Evolutionary conservation across 2,329 filamentous ascomycete genomes (phyloP), one percentile per base, ranked within the genome.

Genomic region (Fusarium anguioides): DNA sequence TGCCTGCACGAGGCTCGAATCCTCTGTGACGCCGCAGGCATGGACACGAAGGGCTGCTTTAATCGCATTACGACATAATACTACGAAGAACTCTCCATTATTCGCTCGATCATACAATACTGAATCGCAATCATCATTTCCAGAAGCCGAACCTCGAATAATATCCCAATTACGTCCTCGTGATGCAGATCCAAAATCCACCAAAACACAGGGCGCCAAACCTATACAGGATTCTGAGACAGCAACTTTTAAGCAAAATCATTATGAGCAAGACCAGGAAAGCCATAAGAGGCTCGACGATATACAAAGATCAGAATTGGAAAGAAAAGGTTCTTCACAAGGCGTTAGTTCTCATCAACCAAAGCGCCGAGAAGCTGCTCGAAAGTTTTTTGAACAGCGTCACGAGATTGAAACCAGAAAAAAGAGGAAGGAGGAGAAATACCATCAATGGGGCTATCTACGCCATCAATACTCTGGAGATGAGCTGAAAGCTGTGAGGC

Each of bases 381-480:
- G 36, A 40, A 58, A 58, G 41, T 18, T 31, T 52, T 37, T 53
- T 8, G 47, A 66, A 24, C 17, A 55, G 33, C 45, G 24, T 11
- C 45, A 37, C 26, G 53, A 50, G 42, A 24, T 20, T 12, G 23
- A 18, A 24, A 58, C 60, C 11, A 42, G 37, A 12, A 41, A 21
- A 27, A 35, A 36, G 35, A 66, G 54, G 6, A 51, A 39, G 37
- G 64, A 41, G 29, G 53, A 45, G 41, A 45, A 46, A 12, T 72
- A 74, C 26, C 29, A 54, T 1, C 75, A 79, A 72, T 79, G 77
- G 77, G 75, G 75, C 7, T 75, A 74, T 20, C 24, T 78, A 17
- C 73, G 75, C 3, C 75, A 76, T 42, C 72, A 74, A 36, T 56
- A 70, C 20, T 51, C 71, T 1, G 47, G 52, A 8, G 58, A 68